Conservation (phyloP, 1,284 basidiomycete species). For the Inonotus obliquus region DNA sequence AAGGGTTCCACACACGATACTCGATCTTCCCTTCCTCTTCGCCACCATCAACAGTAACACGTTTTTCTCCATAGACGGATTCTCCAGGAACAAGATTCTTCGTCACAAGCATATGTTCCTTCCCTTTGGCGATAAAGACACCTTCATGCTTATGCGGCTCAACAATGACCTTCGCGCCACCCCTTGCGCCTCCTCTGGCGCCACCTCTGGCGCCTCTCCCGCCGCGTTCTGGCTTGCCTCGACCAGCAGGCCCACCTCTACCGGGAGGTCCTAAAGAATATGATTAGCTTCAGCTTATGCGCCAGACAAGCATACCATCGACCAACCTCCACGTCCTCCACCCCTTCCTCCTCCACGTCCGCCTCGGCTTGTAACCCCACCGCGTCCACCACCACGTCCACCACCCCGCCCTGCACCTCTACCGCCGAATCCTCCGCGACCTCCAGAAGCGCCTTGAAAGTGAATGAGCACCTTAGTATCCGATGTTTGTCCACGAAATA, state of each 20-base stretch:
- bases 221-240: conserved; percentile 31
- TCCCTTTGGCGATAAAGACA: conserved; percentile 91
- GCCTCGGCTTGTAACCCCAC: conserved; percentile 28
- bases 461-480: not conserved
- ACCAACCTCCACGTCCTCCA: conserved; percentile 18
- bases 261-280: conserved; percentile 26
- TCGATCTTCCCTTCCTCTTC: conserved; percentile 88
- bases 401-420: conserved; percentile 23
- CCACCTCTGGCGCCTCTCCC: conserved; percentile 47
- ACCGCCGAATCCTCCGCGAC: conserved; percentile 35
- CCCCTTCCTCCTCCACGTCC: conserved; percentile 30
- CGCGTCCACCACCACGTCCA: conserved; percentile 27
- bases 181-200: conserved; percentile 62
- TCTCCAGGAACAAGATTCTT: conserved; percentile 98
- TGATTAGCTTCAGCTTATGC: not conserved
- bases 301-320: conserved; percentile 11
- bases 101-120: conserved; percentile 96
- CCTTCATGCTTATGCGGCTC: conserved; percentile 96
- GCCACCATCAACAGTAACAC: conserved; percentile 78
- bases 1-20: conserved; percentile 99
- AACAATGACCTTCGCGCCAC: conserved; percentile 84
- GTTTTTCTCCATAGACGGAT: conserved; percentile 98
- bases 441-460: conserved; percentile 41
- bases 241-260: conserved; percentile 37
- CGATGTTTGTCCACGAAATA: not conserved